phyloP scores from a whole-genome alignment of 1,139 yeast species.

The Taphrina confusa region DNA sequence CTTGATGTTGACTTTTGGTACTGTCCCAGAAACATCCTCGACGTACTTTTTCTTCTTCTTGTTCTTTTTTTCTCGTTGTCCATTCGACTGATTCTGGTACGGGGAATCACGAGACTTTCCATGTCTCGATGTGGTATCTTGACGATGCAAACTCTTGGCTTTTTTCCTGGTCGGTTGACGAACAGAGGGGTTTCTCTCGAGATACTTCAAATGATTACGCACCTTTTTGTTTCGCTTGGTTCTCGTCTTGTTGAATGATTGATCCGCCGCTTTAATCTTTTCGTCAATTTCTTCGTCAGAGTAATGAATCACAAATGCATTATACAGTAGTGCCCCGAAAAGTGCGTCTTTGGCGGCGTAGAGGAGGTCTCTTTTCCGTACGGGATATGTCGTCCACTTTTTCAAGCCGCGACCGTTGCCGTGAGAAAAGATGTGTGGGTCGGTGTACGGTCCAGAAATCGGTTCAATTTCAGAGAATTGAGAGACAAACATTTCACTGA shows the following conservation, averaged over 20 bases:
- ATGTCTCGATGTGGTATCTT: too few relatives aligned
- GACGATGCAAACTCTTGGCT: too few relatives aligned
- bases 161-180: too few relatives aligned
- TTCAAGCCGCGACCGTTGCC: neutral
- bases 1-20: too few relatives aligned
- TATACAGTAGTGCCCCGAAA: constrained; percentile 6
- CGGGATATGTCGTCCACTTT: constrained; percentile 16
- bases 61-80: too few relatives aligned
- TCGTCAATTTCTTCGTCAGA: neutral
- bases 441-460: neutral
- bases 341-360: constrained; percentile 25
- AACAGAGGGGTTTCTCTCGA: too few relatives aligned
- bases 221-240: neutral
- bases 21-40: too few relatives aligned
- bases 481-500: neutral
- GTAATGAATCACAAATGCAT: neutral
- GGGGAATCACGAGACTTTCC: too few relatives aligned
- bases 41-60: too few relatives aligned
- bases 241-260: neutral
- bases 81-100: too few relatives aligned
- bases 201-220: too few relatives aligned
- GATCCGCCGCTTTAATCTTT: neutral
- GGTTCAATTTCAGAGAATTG: neutral
- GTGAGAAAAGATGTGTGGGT: neutral
- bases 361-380: neutral